phyloP scores from a whole-genome alignment of 148 eudicot species.

The Pharnaceum exiguum region DNA sequence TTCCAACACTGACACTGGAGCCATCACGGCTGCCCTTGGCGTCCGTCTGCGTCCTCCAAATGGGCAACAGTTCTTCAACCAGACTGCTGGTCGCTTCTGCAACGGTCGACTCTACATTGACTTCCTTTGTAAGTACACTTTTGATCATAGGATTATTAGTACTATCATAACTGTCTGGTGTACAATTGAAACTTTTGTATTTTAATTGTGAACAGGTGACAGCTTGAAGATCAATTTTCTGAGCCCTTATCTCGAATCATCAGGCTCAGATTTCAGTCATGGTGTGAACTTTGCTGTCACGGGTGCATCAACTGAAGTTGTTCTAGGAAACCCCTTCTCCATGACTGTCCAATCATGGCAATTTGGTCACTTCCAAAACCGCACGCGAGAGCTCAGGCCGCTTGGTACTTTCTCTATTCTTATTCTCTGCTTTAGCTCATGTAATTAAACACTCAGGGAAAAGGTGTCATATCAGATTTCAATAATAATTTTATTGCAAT shows the following conservation, averaged over 20 bases:
- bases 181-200: background rate
- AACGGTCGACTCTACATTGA: background rate
- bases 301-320: background rate
- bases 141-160: background rate
- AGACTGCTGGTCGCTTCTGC: background rate
- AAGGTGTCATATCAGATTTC: too few relatives aligned
- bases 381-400: background rate
- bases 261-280: background rate
- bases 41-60: background rate
- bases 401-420: background rate
- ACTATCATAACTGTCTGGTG: too few relatives aligned
- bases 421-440: too few relatives aligned
- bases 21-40: background rate
- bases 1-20: background rate
- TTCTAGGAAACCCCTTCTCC: background rate
- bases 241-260: background rate
- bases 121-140: background rate
- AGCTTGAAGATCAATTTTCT: background rate
- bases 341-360: background rate
- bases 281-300: background rate
- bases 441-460: too few relatives aligned
- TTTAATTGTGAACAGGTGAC: background rate
- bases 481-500: background rate
- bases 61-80: background rate
- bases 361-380: background rate